Evolutionary conservation across 345 rosid species (phyloP).

Genomic region (Rhodamnia rubescens): DNA sequence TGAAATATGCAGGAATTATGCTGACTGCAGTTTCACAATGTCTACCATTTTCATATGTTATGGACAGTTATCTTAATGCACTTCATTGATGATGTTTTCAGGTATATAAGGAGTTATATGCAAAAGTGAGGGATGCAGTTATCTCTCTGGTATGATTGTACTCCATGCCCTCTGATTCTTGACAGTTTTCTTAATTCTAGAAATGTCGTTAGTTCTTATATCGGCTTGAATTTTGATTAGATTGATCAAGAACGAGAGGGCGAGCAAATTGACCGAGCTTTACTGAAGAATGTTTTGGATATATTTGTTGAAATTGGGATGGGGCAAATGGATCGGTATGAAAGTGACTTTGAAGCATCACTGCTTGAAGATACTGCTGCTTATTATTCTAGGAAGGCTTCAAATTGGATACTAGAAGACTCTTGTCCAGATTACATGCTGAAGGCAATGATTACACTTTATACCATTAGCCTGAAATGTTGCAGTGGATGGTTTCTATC

Average conservation of each 20-base stretch:
- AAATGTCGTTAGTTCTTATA: not conserved
- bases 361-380: constrained; percentile 43
- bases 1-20: not conserved
- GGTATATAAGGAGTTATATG: constrained; percentile 35
- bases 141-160: constrained; percentile 33
- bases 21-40: not conserved
- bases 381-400: constrained; percentile 57
- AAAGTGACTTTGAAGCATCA: constrained; percentile 39
- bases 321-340: constrained; percentile 35
- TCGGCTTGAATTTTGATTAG: constrained; percentile 10
- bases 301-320: constrained; percentile 57
- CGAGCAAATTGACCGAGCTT: constrained; percentile 49
- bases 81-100: constrained; percentile 4
- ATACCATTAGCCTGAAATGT: not conserved
- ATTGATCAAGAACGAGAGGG: constrained; percentile 51
- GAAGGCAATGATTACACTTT: constrained; percentile 18
- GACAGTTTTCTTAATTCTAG: not conserved
- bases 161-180: not conserved
- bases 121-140: constrained; percentile 39
- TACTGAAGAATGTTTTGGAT: constrained; percentile 46
- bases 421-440: constrained; percentile 53
- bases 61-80: not conserved
- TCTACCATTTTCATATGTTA: not conserved
- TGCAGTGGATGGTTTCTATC: not conserved
- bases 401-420: constrained; percentile 49